phyloP scores from a whole-genome alignment of 164 flowering plant genomes.

The Malania oleifera region DNA sequence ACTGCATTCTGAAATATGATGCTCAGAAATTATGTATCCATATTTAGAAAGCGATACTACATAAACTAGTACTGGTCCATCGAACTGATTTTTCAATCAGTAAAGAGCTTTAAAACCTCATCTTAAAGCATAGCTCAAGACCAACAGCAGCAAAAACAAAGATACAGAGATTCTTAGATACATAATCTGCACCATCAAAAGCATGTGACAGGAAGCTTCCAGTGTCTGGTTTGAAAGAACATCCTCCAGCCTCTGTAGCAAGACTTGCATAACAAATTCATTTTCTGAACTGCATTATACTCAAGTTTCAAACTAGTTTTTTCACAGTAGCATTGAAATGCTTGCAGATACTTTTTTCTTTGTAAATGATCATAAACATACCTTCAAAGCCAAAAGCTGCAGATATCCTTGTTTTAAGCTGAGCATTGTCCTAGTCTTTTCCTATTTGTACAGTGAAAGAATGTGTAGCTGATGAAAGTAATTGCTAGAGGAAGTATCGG shows the following conservation, averaged over 20 bases:
- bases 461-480: too few relatives aligned
- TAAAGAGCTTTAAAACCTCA: constrained; percentile 59
- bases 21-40: background rate
- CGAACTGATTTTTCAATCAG: constrained; percentile 36
- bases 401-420: constrained; percentile 74
- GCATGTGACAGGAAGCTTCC: constrained; percentile 61
- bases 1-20: background rate
- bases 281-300: background rate
- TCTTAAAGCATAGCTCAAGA: constrained; percentile 73
- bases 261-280: constrained; percentile 54
- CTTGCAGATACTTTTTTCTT: too few relatives aligned
- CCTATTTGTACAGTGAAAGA: too few relatives aligned
- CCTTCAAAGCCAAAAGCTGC: constrained; percentile 91
- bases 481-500: too few relatives aligned
- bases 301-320: background rate
- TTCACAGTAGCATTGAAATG: background rate
- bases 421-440: too few relatives aligned
- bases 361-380: constrained; percentile 14
- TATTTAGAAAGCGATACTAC: background rate
- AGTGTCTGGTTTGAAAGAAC: constrained; percentile 50
- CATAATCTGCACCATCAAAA: constrained; percentile 47
- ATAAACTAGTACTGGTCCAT: constrained; percentile 4
- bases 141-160: constrained; percentile 69
- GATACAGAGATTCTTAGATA: constrained; percentile 53
- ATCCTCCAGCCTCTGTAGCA: constrained; percentile 53